Conservation (phyloP, 257 asterid species). For the Misopates orontium region DNA sequence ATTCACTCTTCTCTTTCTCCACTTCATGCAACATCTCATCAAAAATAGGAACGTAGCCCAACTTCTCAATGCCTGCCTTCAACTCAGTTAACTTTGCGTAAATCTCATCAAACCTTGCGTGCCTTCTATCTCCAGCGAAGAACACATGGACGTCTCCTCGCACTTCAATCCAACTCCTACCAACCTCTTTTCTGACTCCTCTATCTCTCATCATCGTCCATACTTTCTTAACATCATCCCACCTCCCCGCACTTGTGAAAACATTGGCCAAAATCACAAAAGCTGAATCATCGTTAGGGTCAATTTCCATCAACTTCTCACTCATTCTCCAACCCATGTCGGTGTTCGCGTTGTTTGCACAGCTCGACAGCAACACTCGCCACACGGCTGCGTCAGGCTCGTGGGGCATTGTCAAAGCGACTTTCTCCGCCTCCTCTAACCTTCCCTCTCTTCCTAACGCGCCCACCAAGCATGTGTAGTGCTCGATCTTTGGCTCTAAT, state of each 20-base stretch:
- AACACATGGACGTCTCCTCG: slow-evolving; percentile 59
- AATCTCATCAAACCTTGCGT: slow-evolving; percentile 55
- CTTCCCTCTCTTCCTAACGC: slow-evolving; percentile 62
- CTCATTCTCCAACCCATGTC: slow-evolving; percentile 58
- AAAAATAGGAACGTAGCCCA: slow-evolving; percentile 58
- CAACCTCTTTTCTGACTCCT: slow-evolving; percentile 61
- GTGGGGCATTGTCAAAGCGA: slow-evolving; percentile 62
- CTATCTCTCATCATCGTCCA: slow-evolving; percentile 68
- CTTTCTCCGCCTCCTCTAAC: slow-evolving; percentile 68
- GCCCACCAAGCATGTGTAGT: slow-evolving; percentile 71
- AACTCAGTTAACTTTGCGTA: slow-evolving; percentile 53
- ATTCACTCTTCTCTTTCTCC: slow-evolving; percentile 50
- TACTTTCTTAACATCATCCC: slow-evolving; percentile 62
- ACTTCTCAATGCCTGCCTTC: slow-evolving; percentile 53
- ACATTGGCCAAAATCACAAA: slow-evolving; percentile 67
- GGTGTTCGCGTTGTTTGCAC: slow-evolving; percentile 34
- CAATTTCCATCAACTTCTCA: slow-evolving; percentile 52
- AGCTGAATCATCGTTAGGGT: slow-evolving; percentile 78
- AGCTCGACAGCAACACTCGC: slow-evolving; percentile 58
- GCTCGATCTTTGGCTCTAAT: slow-evolving; percentile 66
- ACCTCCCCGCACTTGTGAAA: slow-evolving; percentile 47
- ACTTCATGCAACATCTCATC: slow-evolving; percentile 52
- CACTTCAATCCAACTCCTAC: slow-evolving; percentile 79
- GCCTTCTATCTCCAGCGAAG: slow-evolving; percentile 64
- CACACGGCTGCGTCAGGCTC: slow-evolving; percentile 83